These are phyloP conservation scores for Erodium moschatum DNA, from an alignment of 441 rosid genomes.

Conservation along the genomic window DNA sequence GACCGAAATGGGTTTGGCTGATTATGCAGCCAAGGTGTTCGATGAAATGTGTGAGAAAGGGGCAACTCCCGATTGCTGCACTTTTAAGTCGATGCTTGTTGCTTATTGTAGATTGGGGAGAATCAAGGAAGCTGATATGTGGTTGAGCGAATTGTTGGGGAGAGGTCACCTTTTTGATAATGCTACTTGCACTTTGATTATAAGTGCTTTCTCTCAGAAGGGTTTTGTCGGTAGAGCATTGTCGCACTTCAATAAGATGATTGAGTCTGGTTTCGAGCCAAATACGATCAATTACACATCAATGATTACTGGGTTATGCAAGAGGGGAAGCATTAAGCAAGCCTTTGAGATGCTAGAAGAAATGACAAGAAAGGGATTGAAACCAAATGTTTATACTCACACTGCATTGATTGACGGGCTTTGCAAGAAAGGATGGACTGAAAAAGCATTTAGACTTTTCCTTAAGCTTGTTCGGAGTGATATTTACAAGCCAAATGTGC, in stretches of 20 bases:
- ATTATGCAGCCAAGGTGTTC: conserved; percentile 53
- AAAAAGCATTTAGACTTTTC: conserved; percentile 77
- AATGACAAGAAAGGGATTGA: conserved; percentile 70
- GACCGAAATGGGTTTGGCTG: conserved; percentile 39
- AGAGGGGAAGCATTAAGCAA: conserved; percentile 72
- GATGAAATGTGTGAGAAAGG: conserved; percentile 70
- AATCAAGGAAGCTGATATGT: conserved; percentile 53
- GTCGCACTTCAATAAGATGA: conserved; percentile 63
- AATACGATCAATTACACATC: conserved; percentile 71
- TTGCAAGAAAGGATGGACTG: conserved; percentile 90
- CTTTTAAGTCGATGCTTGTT: conserved; percentile 57
- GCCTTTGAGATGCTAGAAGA: conserved; percentile 81
- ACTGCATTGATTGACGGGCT: conserved; percentile 69
- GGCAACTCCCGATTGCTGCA: conserved; percentile 46
- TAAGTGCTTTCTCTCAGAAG: conserved; percentile 42
- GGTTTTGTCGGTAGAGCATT: conserved; percentile 50
- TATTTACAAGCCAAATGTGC: conserved; percentile 63
- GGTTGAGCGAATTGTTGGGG: conserved; percentile 55
- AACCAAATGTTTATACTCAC: conserved; percentile 83
- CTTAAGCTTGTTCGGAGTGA: conserved; percentile 79
- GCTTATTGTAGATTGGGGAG: conserved; percentile 49
- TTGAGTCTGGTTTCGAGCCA: conserved; percentile 50
- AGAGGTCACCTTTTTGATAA: conserved; percentile 55
- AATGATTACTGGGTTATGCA: conserved; percentile 70
- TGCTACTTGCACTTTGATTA: conserved; percentile 58